phyloP scores from a whole-genome alignment of 495 filamentous ascomycete genomes.

The Durotheca rogersii region DNA sequence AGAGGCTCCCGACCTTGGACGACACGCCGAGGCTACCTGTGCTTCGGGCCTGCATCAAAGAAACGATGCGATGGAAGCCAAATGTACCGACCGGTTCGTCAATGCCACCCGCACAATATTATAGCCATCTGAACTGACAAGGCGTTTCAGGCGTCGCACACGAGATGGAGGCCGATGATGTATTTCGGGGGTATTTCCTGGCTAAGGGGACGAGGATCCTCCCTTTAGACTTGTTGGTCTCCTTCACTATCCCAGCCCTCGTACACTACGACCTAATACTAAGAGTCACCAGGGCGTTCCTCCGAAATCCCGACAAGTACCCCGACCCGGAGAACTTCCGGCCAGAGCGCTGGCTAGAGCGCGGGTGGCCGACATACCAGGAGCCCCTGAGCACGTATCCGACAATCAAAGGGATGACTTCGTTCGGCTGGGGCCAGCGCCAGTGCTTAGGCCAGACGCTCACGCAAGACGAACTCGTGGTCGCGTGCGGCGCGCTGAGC shows the following conservation, averaged over 20 bases:
- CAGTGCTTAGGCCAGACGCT: constrained; percentile 59
- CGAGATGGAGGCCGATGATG: constrained; percentile 47
- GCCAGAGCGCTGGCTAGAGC: constrained; percentile 52
- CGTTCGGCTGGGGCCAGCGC: constrained; percentile 62
- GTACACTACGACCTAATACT: not conserved
- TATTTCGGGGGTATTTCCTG: constrained; percentile 47
- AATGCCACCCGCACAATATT: not conserved
- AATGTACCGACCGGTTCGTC: constrained; percentile 44
- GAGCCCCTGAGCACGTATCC: constrained; percentile 48
- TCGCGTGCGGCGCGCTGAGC: constrained; percentile 46
- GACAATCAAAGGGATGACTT: constrained; percentile 46
- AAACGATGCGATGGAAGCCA: constrained; percentile 59
- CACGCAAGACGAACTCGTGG: constrained; percentile 53
- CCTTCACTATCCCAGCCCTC: not conserved
- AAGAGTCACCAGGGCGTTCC: constrained; percentile 37
- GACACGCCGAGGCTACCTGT: constrained; percentile 46
- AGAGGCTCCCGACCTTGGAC: constrained; percentile 43
- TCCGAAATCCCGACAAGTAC: constrained; percentile 48
- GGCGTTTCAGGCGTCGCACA: constrained; percentile 45
- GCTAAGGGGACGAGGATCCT: constrained; percentile 49
- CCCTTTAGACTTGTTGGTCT: constrained; percentile 49
- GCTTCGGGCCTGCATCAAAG: constrained; percentile 55
- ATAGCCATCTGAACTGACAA: not conserved
- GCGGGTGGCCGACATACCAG: constrained; percentile 55
- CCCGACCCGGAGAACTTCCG: constrained; percentile 53